These are phyloP conservation scores for Rhynchosporium secalis DNA, from an alignment of 2,329 filamentous ascomycete species.

Conservation along the genomic window DNA sequence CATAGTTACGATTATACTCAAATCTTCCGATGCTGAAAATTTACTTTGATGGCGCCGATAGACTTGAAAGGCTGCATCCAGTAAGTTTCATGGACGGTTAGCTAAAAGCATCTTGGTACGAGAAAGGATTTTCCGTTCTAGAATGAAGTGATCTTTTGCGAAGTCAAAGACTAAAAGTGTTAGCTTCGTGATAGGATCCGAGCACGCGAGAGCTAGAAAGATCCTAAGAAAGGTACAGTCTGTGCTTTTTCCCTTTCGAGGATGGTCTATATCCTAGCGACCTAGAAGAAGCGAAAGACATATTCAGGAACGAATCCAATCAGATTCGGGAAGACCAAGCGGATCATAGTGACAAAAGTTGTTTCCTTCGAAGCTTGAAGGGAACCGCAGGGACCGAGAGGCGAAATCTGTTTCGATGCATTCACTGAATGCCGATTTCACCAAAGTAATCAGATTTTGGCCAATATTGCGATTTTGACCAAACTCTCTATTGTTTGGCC, in stretches of 20 bases:
- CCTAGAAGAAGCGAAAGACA: not conserved
- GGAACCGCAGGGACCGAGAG: not conserved
- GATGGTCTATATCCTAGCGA: slow-evolving; percentile 1
- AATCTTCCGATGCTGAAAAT: too few species aligned
- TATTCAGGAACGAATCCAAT: not conserved
- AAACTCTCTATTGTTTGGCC: too few species aligned
- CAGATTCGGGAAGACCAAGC: slow-evolving; percentile 2
- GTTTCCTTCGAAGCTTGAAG: not conserved
- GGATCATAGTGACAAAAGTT: not conserved
- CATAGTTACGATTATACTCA: too few species aligned
- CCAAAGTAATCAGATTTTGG: too few species aligned
- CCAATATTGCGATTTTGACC: too few species aligned
- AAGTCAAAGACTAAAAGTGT: not conserved
- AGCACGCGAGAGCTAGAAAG: slow-evolving; percentile 3
- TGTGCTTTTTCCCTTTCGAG: not conserved
- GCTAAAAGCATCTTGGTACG: too few species aligned
- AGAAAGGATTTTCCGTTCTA: too few species aligned
- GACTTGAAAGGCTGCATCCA: too few species aligned
- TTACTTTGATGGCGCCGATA: too few species aligned
- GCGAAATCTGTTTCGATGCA: not conserved
- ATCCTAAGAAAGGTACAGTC: not conserved
- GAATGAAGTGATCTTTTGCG: too few species aligned
- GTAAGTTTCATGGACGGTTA: too few species aligned
- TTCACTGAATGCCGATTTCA: too few species aligned
- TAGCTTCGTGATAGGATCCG: not conserved